A percentile compares a stretch with the other conserved stretches of the same genome.
These are phyloP conservation scores for Nelumbo lutea DNA, from an alignment of 164 flowering plant genomes.

Conservation along the genomic window DNA sequence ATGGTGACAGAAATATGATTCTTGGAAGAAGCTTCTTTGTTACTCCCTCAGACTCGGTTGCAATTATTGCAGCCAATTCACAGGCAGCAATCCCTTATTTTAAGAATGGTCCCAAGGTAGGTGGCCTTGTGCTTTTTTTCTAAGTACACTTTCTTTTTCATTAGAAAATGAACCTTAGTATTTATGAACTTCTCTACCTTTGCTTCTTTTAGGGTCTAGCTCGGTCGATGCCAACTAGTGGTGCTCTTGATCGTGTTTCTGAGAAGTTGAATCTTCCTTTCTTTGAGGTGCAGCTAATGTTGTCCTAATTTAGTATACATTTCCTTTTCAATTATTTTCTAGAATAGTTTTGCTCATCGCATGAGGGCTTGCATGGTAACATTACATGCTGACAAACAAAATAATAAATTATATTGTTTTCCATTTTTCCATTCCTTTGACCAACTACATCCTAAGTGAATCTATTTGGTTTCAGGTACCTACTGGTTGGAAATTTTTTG, in stretches of 20 bases:
- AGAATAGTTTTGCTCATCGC: background rate
- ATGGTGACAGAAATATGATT: slow-evolving; percentile 97
- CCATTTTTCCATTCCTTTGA: background rate
- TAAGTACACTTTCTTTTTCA: background rate
- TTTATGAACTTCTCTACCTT: background rate
- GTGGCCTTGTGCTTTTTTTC: background rate
- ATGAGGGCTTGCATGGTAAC: background rate
- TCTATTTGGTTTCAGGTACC: slow-evolving; percentile 64
- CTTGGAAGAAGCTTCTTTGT: slow-evolving; percentile 80
- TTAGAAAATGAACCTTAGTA: background rate
- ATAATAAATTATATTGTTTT: background rate
- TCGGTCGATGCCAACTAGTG: slow-evolving; percentile 99
- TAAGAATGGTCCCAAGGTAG: slow-evolving; percentile 74
- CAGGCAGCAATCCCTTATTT: slow-evolving; percentile 92
- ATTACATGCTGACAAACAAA: background rate
- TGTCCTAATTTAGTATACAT: background rate
- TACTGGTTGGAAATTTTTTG: slow-evolving; percentile 99
- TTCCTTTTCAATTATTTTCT: background rate
- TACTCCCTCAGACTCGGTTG: slow-evolving; percentile 98
- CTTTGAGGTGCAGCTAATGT: slow-evolving; percentile 66
- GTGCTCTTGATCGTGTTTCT: slow-evolving; percentile 97
- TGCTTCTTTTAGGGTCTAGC: slow-evolving; percentile 68
- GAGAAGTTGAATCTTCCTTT: slow-evolving; percentile 76
- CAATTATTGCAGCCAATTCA: slow-evolving; percentile 95
- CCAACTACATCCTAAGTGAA: slow-evolving; percentile 2